Evolutionary conservation across 129 eudicot species (phyloP), one percentile per base, ranked within the genome.

Genomic region (Rutidosis leptorrhynchoides): DNA sequence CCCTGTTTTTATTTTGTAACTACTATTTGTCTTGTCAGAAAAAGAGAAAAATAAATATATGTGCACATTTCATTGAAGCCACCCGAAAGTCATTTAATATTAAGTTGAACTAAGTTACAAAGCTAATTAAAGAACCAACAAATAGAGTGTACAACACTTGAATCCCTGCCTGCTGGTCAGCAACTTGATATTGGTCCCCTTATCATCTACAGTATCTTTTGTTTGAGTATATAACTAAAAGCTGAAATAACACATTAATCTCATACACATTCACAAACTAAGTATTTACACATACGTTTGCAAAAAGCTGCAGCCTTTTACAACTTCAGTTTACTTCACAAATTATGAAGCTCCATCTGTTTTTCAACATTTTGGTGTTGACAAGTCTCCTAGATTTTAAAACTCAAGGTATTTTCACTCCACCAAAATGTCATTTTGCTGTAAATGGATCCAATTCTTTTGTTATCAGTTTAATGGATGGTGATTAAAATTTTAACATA

Each of bases 371-470:
- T 32, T 72, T 83, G 15, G 76, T 83, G 55, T 40, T 85, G 59
- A 68, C 77, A 14, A 56, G 58, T 64, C 67, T 79, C 58, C 43
- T 77, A 21, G 17, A 54, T 33, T 76, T 53, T 71, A 76, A 75
- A 59, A 80, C 79, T 71, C 79, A 79, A 57, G 92, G 92, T 82
- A 79, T 56, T 32, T 30, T 61, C 14, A 25, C 65, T 1, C 6
- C 2, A 28, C 65, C 46, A 60, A n/a, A 48, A 30, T 30, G 65
- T 60, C 35, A 57, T 24, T 59, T 20, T 17, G 32, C 65, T 59
- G 19, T n/a, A 10, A 10, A 55, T 11, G 37, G 37, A 64, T 23
- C 56, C 22, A 33, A 29, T 23, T 59, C 29, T 57, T 8, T 33
- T 30, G 42, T 35, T n/a, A n/a, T n/a, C 54, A 48, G 30, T n/a